Conservation (phyloP, 768 basidiomycete genomes). For the Leucocoprinus leucothites region DNA sequence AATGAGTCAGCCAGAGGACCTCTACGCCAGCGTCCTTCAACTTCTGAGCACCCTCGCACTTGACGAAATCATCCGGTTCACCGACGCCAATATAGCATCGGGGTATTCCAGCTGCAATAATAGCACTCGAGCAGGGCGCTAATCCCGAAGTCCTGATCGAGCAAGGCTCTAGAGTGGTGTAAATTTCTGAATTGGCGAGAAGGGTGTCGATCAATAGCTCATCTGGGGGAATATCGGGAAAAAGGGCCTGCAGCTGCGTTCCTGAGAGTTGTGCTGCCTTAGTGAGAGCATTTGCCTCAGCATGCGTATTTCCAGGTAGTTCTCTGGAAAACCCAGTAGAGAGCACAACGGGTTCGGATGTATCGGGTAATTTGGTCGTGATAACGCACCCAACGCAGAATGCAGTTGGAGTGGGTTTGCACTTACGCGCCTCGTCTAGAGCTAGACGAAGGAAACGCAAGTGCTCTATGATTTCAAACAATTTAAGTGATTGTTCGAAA, state of each 20-base stretch:
- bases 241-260: conserved; percentile 40
- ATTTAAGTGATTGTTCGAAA: not conserved
- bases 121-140: conserved; percentile 79
- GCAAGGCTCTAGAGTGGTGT: conserved; percentile 97
- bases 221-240: conserved; percentile 30
- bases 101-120: conserved; percentile 66
- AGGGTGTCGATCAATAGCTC: conserved; percentile 44
- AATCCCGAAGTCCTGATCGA: conserved; percentile 86
- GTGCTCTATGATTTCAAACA: conserved; percentile 17
- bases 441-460: conserved; percentile 57
- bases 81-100: conserved; percentile 86
- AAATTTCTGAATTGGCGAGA: conserved; percentile 65
- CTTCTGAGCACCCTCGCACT: conserved; percentile 81
- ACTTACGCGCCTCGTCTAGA: conserved; percentile 68
- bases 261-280: conserved; percentile 56
- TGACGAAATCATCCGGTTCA: conserved; percentile 93
- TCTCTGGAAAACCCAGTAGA: conserved; percentile 89
- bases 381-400: conserved; percentile 93
- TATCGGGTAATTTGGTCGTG: conserved; percentile 42
- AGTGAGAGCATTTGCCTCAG: conserved; percentile 88
- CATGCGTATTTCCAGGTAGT: conserved; percentile 92
- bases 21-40: conserved; percentile 69
- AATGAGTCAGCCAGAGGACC: conserved; percentile 68
- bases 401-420: conserved; percentile 65
- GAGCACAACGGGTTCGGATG: conserved; percentile 48